Percentiles rank a stretch among this genome's conserved stretches.
These are phyloP conservation scores for Rhodotorula toruloides DNA, from an alignment of 768 basidiomycete species.

Conservation along the genomic window DNA sequence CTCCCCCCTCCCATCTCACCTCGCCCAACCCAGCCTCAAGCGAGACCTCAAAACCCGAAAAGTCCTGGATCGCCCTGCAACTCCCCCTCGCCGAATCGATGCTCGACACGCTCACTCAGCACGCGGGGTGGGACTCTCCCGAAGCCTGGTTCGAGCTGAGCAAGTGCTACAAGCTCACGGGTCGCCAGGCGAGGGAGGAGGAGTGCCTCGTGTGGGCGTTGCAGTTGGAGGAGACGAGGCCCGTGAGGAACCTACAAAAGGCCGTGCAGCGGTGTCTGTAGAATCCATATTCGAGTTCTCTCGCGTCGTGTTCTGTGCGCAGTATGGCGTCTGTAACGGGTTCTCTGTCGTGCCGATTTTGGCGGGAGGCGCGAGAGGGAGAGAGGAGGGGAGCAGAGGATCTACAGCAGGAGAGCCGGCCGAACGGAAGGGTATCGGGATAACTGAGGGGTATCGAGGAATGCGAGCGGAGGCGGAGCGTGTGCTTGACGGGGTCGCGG, in stretches of 20 bases:
- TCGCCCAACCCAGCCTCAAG: not conserved
- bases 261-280: slow-evolving; percentile 41
- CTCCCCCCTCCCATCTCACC: not conserved
- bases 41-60: slow-evolving; percentile 27
- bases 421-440: too few species aligned
- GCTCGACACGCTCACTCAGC: slow-evolving; percentile 67
- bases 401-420: not conserved
- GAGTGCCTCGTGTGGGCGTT: slow-evolving; percentile 71
- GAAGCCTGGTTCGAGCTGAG: slow-evolving; percentile 92
- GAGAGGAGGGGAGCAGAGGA: not conserved
- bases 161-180: slow-evolving; percentile 57
- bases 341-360: too few species aligned
- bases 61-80: not conserved
- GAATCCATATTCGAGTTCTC: not conserved
- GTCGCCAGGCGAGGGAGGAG: slow-evolving; percentile 59
- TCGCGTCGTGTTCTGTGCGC: not conserved
- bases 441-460: not conserved
- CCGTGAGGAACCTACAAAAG: slow-evolving; percentile 44
- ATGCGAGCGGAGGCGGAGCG: not conserved
- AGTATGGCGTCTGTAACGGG: too few species aligned
- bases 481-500: not conserved
- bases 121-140: slow-evolving; percentile 75
- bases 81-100: slow-evolving; percentile 65
- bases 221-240: slow-evolving; percentile 48
- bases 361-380: too few species aligned